Evolutionary conservation across 768 basidiomycete genomes (phyloP), one percentile per base, ranked within the genome.

Genomic region (Saitozyma podzolica): DNA sequence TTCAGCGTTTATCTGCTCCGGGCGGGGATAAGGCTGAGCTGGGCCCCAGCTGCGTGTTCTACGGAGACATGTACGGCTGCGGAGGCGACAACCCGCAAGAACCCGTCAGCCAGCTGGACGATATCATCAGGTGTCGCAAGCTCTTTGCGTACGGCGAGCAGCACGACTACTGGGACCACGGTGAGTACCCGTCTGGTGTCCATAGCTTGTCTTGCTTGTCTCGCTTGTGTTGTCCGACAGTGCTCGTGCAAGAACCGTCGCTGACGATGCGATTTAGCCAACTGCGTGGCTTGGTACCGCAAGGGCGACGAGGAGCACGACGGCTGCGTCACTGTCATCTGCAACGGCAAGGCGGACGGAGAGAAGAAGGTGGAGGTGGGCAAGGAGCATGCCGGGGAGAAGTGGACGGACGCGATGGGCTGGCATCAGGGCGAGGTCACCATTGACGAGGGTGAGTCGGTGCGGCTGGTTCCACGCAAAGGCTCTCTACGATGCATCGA

Each of bases 371-470:
- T 80, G 75, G 81, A 82, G 61, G 77, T 81, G 20, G 81, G 81
- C 53, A 76, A 77, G 69, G 78, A 80, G 45, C 82, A 81, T 62
- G 80, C 79, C 6, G 83, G 83, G 2, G 81, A 84, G 70, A 76
- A 73, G 29, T 84, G 82, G 82, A 81, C 81, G 5, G 83, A 84
- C 65, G 70, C 80, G 16, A 72, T 84, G 10, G 83, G 83, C 6
- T 84, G 83, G 83, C 72, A 76, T 51, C 73, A 82, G 56, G 82
- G 80, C 43, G 81, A 81, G 64, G 66, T 83, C 57, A 77, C 70
- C n/a, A 81, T 84, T 41, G 81, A 77, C 29, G 81, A 83, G 17
- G 77, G 78, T 70, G 55, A 66, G 65, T 76, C 40, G 29, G 29
- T 29, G 2, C 29, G 29, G 5, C 2, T 29, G 29, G 29, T 29